phyloP scores from a whole-genome alignment of 176 grass and related monocot species.

The Lolium perenne region DNA sequence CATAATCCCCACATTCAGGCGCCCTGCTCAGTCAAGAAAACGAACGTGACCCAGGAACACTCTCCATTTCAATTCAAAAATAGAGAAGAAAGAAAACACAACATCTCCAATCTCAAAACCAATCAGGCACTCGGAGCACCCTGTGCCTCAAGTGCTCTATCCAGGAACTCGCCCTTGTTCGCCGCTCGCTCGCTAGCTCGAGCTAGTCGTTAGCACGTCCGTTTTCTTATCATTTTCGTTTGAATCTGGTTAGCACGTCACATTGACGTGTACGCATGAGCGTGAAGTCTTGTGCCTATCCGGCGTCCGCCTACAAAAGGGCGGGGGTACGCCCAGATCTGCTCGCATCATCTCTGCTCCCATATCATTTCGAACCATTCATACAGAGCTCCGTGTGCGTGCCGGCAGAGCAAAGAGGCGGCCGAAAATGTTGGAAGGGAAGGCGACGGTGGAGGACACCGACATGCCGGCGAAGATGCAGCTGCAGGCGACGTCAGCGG shows the following conservation, averaged over 20 bases:
- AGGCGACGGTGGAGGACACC: constrained; percentile 92
- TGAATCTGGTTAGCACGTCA: constrained; percentile 39
- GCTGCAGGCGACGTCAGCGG: constrained; percentile 75
- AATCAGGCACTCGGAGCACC: not conserved
- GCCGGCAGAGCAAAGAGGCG: not conserved
- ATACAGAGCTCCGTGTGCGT: not conserved
- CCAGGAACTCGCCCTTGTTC: not conserved
- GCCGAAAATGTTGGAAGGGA: constrained; percentile 81
- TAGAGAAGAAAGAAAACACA: too few species aligned
- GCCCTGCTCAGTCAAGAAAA: too few species aligned
- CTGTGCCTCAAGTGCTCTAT: not conserved
- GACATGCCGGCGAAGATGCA: constrained; percentile 98
- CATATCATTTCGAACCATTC: not conserved
- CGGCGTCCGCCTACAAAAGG: constrained; percentile 21
- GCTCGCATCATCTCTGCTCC: not conserved
- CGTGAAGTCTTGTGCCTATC: not conserved
- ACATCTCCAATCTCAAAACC: not conserved
- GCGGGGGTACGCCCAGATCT: not conserved
- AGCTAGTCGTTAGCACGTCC: constrained; percentile 42
- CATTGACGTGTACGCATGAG: constrained; percentile 28
- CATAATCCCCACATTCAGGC: not conserved
- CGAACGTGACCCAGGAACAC: too few species aligned
- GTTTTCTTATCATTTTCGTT: not conserved
- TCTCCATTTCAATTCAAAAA: not conserved
- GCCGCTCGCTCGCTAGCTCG: not conserved